These are phyloP conservation scores for Sporothrix curviconia DNA, from an alignment of 2,329 filamentous ascomycete genomes.

Conservation along the genomic window DNA sequence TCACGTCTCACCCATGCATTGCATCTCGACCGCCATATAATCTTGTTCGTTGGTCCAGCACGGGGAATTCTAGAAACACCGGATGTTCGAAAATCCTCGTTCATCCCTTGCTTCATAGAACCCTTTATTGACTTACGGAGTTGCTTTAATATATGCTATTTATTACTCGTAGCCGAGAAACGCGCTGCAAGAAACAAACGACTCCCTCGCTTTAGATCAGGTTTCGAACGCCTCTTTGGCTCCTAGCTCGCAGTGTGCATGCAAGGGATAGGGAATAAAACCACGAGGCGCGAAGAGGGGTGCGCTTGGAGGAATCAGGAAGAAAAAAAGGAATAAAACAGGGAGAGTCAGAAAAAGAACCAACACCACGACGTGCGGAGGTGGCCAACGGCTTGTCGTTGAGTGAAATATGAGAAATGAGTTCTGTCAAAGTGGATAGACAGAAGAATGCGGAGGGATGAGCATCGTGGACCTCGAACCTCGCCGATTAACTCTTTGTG, in stretches of 20 bases:
- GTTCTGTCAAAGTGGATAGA: no score
- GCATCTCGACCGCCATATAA: not conserved
- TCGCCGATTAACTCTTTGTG: no score
- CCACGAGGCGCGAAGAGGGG: not conserved
- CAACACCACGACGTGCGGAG: not conserved
- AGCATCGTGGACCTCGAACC: no score
- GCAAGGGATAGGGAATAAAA: conserved; percentile 2
- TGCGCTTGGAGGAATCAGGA: no score
- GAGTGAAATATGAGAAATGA: not conserved
- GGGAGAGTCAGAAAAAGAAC: not conserved
- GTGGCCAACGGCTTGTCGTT: no score
- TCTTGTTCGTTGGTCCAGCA: no score
- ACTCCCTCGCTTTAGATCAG: not conserved
- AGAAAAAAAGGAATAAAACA: not conserved
- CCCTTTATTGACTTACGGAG: not conserved
- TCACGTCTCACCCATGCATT: no score
- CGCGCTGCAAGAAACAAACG: not conserved
- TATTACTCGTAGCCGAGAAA: not conserved
- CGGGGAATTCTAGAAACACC: not conserved
- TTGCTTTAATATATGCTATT: not conserved
- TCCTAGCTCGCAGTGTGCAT: no score
- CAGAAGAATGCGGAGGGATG: no score
- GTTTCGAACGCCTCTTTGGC: no score
- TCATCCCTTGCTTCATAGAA: not conserved
- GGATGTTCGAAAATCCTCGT: no score